A percentile compares a stretch with the other conserved stretches of the same genome.
Evolutionary conservation across 805 yeast species (phyloP).

Genomic region (Barnettozyma californica): DNA sequence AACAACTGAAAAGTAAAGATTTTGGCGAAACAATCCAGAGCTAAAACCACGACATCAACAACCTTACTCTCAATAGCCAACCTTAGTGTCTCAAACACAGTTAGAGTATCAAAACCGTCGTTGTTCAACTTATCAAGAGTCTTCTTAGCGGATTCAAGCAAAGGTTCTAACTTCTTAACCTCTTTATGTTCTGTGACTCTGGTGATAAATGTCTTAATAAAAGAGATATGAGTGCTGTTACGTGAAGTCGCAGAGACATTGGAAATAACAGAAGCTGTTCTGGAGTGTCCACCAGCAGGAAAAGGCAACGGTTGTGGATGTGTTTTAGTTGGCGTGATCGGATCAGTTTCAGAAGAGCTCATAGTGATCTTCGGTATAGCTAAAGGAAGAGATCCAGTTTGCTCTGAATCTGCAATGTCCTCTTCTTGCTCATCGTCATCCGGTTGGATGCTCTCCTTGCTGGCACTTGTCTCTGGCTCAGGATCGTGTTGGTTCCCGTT

Average conservation of each 20-base stretch:
- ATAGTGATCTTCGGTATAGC: conserved; percentile 5
- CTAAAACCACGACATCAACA: conserved; percentile 59
- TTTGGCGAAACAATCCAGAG: conserved; percentile 84
- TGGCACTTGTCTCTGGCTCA: not conserved
- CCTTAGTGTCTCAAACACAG: conserved; percentile 76
- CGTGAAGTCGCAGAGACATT: conserved; percentile 19
- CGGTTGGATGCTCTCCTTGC: not conserved
- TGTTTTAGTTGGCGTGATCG: conserved; percentile 19
- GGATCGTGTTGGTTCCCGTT: not conserved
- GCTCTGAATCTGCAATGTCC: conserved; percentile 14
- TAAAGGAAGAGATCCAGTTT: not conserved
- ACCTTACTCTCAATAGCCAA: conserved; percentile 65
- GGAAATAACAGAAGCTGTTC: conserved; percentile 19
- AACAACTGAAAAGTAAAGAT: conserved; percentile 82
- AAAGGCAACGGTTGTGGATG: conserved; percentile 6
- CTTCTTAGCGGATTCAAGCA: conserved; percentile 28
- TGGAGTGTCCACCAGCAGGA: conserved; percentile 15
- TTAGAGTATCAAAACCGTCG: conserved; percentile 37
- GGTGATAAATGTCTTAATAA: conserved; percentile 56
- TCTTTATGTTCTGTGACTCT: conserved; percentile 55
- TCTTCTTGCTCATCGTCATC: conserved; percentile 8
- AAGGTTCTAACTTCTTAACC: conserved; percentile 41
- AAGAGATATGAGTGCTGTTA: conserved; percentile 29
- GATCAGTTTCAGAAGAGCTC: conserved; percentile 1
- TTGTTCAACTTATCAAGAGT: conserved; percentile 24